phyloP scores from a whole-genome alignment of 768 basidiomycete genomes.

The Brasilioporus rufonigricans region DNA sequence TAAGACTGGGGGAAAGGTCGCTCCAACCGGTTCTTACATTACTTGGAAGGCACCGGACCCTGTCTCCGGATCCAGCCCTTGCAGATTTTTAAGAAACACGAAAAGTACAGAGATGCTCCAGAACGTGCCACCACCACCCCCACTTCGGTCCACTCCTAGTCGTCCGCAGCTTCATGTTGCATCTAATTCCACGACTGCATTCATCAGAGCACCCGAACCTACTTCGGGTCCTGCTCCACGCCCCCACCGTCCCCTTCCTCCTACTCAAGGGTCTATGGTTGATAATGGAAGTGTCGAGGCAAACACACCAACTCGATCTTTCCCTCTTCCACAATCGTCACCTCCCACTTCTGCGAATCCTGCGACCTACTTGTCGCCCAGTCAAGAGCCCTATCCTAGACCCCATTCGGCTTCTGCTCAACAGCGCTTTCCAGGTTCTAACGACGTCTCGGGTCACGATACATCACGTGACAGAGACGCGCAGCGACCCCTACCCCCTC shows the following conservation, averaged over 20 bases:
- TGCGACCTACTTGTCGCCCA: constrained; percentile 40
- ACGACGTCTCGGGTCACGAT: constrained; percentile 19
- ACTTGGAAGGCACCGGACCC: constrained; percentile 34
- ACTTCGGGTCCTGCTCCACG: constrained; percentile 19
- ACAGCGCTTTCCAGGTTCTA: constrained; percentile 26
- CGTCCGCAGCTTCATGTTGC: constrained; percentile 26
- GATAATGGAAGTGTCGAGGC: constrained; percentile 22
- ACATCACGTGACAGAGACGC: constrained; percentile 27
- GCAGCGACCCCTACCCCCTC: constrained; percentile 25
- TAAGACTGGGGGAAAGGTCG: constrained; percentile 25
- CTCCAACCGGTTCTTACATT: constrained; percentile 21
- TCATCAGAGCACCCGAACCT: constrained; percentile 20
- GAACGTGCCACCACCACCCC: constrained; percentile 11
- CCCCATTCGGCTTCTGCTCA: constrained; percentile 56
- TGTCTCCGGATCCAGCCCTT: constrained; percentile 34
- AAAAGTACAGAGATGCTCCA: constrained; percentile 32
- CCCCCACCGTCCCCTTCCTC: constrained; percentile 28
- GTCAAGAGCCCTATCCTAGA: constrained; percentile 57
- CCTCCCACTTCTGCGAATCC: constrained; percentile 17
- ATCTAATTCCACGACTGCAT: constrained; percentile 14
- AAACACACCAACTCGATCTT: constrained; percentile 17
- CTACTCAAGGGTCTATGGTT: constrained; percentile 23
- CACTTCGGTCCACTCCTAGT: constrained; percentile 31
- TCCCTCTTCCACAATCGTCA: constrained; percentile 26
- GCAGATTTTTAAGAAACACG: constrained; percentile 22